These are phyloP conservation scores for Xylaria digitata DNA, from an alignment of 2,329 filamentous ascomycete species.

Conservation along the genomic window DNA sequence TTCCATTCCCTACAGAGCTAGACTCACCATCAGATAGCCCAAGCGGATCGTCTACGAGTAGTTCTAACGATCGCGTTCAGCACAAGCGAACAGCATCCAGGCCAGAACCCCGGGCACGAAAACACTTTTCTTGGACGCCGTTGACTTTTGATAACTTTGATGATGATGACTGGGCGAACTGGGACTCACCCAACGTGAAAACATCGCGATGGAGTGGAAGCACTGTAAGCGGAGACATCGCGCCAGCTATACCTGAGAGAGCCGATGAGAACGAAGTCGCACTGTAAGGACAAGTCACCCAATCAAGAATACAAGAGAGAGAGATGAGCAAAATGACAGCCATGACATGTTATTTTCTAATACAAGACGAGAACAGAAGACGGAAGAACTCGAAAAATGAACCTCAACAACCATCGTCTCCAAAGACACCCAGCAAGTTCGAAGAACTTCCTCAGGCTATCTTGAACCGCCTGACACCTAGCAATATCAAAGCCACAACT, in stretches of 20 bases:
- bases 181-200: constrained; percentile 67
- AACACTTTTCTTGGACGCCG: constrained; percentile 71
- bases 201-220: constrained; percentile 73
- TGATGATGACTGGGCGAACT: constrained; percentile 73
- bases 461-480: constrained; percentile 77
- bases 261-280: constrained; percentile 59
- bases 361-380: constrained; percentile 44
- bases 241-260: constrained; percentile 59
- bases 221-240: constrained; percentile 63
- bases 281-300: constrained; percentile 57
- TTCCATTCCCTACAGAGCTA: constrained; percentile 57
- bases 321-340: constrained; percentile 9
- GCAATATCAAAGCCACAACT: constrained; percentile 84
- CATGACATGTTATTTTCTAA: constrained; percentile 38
- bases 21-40: constrained; percentile 50
- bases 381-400: constrained; percentile 47
- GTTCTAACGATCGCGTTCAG: constrained; percentile 46
- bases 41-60: constrained; percentile 49
- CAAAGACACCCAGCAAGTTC: constrained; percentile 56
- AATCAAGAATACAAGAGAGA: not conserved
- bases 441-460: constrained; percentile 74
- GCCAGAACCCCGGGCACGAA: constrained; percentile 56
- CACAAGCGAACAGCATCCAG: constrained; percentile 50
- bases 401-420: constrained; percentile 44
- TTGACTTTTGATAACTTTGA: constrained; percentile 67